A percentile compares a stretch with the other conserved stretches of the same genome.
phyloP scores from a whole-genome alignment of 1,284 basidiomycete genomes.

The Mycena sp. region DNA sequence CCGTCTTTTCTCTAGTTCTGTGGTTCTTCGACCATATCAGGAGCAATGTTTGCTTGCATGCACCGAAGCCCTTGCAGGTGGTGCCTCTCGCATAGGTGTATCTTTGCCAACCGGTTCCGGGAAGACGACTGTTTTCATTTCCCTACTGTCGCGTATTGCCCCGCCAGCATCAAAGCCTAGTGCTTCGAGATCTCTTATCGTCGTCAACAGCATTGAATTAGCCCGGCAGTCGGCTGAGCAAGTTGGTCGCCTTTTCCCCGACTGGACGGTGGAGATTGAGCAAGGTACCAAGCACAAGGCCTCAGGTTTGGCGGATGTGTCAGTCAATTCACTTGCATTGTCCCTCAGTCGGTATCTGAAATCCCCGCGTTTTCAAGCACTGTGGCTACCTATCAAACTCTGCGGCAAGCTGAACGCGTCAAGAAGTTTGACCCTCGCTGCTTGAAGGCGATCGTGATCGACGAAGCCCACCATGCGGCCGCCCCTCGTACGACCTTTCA shows the following conservation, averaged over 20 bases:
- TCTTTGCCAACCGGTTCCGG: conserved; percentile 93
- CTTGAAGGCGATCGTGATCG: conserved; percentile 89
- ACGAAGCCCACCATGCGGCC: conserved; percentile 96
- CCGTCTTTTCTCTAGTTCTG: conserved; percentile 15
- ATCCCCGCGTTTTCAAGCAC: conserved; percentile 60
- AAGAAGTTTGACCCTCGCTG: conserved; percentile 80
- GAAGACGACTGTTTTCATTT: conserved; percentile 94
- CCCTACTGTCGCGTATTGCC: conserved; percentile 71
- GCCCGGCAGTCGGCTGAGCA: conserved; percentile 89
- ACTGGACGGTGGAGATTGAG: conserved; percentile 90
- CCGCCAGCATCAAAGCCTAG: conserved; percentile 51
- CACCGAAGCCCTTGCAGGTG: conserved; percentile 70
- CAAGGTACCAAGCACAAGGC: conserved; percentile 84
- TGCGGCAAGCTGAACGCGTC: conserved; percentile 73
- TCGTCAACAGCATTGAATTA: conserved; percentile 90
- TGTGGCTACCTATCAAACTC: conserved; percentile 93
- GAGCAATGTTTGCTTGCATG: conserved; percentile 87
- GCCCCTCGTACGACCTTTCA: conserved; percentile 76
- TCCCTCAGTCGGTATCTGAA: not conserved
- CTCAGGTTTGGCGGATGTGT: conserved; percentile 88
- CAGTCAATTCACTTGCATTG: conserved; percentile 40
- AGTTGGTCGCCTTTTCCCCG: conserved; percentile 73
- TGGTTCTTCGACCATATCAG: conserved; percentile 89
- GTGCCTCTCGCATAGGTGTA: conserved; percentile 86
- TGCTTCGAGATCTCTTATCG: conserved; percentile 75